Evolutionary conservation across 2,329 filamentous ascomycete species (phyloP), one percentile per base, ranked within the genome.

Genomic region (Microsporum audouinii): DNA sequence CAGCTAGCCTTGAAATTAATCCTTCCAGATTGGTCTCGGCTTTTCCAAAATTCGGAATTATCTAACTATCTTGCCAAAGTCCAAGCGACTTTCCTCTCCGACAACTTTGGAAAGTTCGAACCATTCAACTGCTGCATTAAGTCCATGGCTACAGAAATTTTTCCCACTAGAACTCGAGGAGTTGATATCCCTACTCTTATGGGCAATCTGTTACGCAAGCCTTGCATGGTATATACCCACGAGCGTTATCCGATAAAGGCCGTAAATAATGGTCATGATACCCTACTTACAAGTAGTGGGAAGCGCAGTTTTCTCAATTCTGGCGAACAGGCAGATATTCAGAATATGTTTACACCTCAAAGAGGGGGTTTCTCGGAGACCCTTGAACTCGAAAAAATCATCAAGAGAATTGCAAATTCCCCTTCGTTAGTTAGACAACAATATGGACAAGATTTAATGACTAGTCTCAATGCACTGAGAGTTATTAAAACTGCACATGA

Each of bases 31-130:
- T 84, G 81, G 81, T 63, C 69, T 3, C 74, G 77, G 0, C 65
- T 82, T 0, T 76, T 72, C n/a, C 71, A 76, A 3, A 84, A 84
- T 51, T 63, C 73, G 7, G 72, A 79, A 33, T 71, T 84, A 0
- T 75, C 72, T 0, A 47, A 67, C 0, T 78, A 83, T 64, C 62
- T 83, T 0, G 60, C 71, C 7, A 49, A 73, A 31, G 75, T 80
- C 0, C 79, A 84, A 59, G 4, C 53, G 0, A 64, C 80, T 6
- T 62, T 82, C 12, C 60, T 74, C 56, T 60, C 58, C 2, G 69
- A 72, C 55, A 12, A 38, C 14, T 33, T 43, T 39, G 8, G 33
- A 23, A 41, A 41, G 33, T 7, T 8, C 29, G 34, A 41, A 38
- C 31, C 23, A 5, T 57, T 57, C 27, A 12, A 23, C 33, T 57